Evolutionary conservation across 208 protist genomes (phyloP), one percentile per base, ranked within the genome.

Genomic region (Giardia muris): DNA sequence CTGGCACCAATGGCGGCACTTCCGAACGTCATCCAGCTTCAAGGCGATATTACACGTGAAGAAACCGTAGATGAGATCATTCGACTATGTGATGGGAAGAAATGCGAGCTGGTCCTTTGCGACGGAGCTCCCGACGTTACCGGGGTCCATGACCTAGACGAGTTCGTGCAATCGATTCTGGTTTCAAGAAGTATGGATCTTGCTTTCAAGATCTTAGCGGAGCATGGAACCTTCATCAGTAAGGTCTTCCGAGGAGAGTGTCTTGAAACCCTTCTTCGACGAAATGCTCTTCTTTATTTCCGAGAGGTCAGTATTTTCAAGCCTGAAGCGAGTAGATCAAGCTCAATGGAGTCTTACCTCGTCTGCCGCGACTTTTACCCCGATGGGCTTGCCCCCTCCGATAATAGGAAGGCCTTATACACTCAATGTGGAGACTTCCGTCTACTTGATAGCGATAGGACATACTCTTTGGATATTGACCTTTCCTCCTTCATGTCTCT

Each of bases 1-100:
- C 92, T 98, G 1, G 97, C 98, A 67, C 96, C 97, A 46, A 97
- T 97, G 94, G 96, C 97, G n/a, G 96, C 98, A 1, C 97, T 99
- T 86, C 94, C 96, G 44, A 96, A 97, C 43, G 97, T 99, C 30
- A 94, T 94, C 4, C 92, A 94, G 46, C 87, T 96, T 2, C 92
- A 94, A 46, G 93, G 93, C 0, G 93, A 94, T 43, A 94, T 94
- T 10, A 93, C 92, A 91, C n/a, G 45, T 42, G 46, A 46, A 22
- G 0, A n/a, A 4, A 93, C 92, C 10, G 93, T 92, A 1, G 46
- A 91, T 0, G 0, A 67, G 3, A 48, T 93, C 0, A 93, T 94
- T 42, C 30, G 39, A 39, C 0, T 4, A 87, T 22, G 67, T 0
- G 30, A 30, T 42, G 93, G 92, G 39, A 42, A 76, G 44, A 76